Percentiles rank a stretch among this genome's conserved stretches.
Evolutionary conservation across 2,329 filamentous ascomycete species (phyloP).

Genomic region (Nigrograna mackinnonii): DNA sequence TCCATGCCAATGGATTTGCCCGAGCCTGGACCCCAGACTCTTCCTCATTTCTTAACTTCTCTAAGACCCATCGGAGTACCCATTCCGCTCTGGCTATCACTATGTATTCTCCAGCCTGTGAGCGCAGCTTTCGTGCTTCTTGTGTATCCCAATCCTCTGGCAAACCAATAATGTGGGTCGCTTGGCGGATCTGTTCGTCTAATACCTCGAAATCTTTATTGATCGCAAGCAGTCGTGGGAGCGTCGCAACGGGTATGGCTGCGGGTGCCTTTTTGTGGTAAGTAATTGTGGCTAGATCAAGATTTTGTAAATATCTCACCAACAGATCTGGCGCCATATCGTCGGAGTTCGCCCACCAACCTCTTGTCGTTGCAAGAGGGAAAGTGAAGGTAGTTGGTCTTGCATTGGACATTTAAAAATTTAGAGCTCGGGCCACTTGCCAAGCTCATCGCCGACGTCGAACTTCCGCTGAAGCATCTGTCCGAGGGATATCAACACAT

Average conservation of each 20-base stretch:
- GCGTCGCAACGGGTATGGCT: constrained; percentile 28
- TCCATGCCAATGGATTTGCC: constrained; percentile 55
- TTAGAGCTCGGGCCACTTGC: constrained; percentile 19
- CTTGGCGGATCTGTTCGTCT: constrained; percentile 45
- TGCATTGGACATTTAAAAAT: too few relatives aligned
- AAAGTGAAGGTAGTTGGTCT: too few relatives aligned
- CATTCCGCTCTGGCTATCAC: constrained; percentile 60
- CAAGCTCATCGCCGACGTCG: constrained; percentile 25
- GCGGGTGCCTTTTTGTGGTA: too few relatives aligned
- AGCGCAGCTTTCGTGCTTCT: constrained; percentile 11
- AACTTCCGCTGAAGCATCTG: constrained; percentile 24
- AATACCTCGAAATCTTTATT: constrained; percentile 40
- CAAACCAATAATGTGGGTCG: constrained; percentile 43
- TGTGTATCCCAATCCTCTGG: constrained; percentile 29
- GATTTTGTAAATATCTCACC: too few relatives aligned
- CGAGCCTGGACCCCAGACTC: constrained; percentile 43
- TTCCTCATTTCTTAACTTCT: constrained; percentile 55
- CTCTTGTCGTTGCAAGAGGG: too few relatives aligned
- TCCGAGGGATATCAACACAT: constrained; percentile 24
- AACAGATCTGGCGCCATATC: too few relatives aligned
- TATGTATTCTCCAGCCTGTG: constrained; percentile 12
- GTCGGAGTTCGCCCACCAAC: too few relatives aligned
- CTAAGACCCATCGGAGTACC: constrained; percentile 68
- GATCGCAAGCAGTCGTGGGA: constrained; percentile 43
- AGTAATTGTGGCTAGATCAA: too few relatives aligned